Conservation (phyloP, 495 filamentous ascomycete genomes). For the Podospora pseudoanserina region DNA sequence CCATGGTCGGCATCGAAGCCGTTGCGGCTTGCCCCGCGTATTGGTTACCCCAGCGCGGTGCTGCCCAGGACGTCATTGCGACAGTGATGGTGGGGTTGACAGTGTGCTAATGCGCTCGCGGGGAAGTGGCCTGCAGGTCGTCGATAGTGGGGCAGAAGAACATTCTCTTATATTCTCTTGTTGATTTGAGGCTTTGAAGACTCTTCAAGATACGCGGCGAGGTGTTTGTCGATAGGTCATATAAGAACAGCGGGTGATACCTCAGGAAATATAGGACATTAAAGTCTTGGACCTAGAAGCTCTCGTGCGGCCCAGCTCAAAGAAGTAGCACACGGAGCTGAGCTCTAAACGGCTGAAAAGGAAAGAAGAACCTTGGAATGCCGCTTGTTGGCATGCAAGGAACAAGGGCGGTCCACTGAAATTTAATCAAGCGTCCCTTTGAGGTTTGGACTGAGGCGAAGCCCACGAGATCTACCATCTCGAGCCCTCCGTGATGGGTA, state of each 20-base stretch:
- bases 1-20: too few relatives aligned
- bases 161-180: background rate
- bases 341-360: background rate
- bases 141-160: background rate
- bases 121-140: conserved; percentile 29
- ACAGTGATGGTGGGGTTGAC: background rate
- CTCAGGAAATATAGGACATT: background rate
- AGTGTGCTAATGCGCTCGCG: background rate
- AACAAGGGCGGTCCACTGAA: background rate
- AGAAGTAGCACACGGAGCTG: background rate
- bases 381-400: background rate
- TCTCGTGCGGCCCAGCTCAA: background rate
- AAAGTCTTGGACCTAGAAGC: background rate
- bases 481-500: background rate
- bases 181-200: too few relatives aligned
- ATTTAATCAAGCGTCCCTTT: background rate
- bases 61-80: conserved; percentile 15
- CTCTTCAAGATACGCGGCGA: too few relatives aligned
- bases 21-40: conserved; percentile 1
- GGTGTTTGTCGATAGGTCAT: background rate
- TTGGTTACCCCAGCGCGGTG: conserved; percentile 1
- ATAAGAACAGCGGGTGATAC: background rate
- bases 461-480: background rate
- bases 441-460: background rate
- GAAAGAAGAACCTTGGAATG: background rate